Base-by-base conservation (phyloP, 768 basidiomycete species). In the Tricholoma sp. region DNA sequence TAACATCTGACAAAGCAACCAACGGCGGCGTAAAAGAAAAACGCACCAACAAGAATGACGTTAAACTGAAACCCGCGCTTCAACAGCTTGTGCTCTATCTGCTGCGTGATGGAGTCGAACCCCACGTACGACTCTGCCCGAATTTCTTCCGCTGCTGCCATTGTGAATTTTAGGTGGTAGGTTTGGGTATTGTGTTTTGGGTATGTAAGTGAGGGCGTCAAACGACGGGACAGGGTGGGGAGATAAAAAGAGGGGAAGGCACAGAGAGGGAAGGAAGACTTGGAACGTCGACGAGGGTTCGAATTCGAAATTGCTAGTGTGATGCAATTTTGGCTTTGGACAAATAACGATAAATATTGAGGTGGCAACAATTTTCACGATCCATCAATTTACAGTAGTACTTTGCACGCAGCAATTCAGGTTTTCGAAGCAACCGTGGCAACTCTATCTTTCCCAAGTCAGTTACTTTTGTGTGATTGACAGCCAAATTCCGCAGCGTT, bases 51-150 rank as follows among this genome's bases (percentile, higher is more conserved):
- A 60, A 93, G 89, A 69, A 98, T 98, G 59, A 97, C 90, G 69
- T 98, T 98, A 84, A 98, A 98, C 80, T 98, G 93, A 82, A 98
- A 98, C 59, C 96, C 96, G 61, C 96, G 86, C 78, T 98, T 98
- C 77, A 98, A 83, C 62, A 98, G 88, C 83, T 98, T 98, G 83
- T 95, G 91, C 81, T 99, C 96, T 65, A 98, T 98, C 76, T 98
- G 96, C 68, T 86, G 84, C 58, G 94, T 96, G 72, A 98, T 97
- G 63, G 89, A 86, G 82, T 98, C 95, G 78, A 98, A 98, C 69
- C 95, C 95, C 73, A 98, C 95, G 71, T 98, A 96, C 49, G 90
- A 86, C 61, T 89, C 81, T 31, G 94, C 94, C 65, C 89, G 86
- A 65, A 97, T 94, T 77, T 96, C 94, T 69, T 82, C 77, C 53